A percentile compares a stretch with the other conserved stretches of the same genome.
Conservation (phyloP, 192 early-diverging fungal genomes). For the Lobosporangium transversale region DNA sequence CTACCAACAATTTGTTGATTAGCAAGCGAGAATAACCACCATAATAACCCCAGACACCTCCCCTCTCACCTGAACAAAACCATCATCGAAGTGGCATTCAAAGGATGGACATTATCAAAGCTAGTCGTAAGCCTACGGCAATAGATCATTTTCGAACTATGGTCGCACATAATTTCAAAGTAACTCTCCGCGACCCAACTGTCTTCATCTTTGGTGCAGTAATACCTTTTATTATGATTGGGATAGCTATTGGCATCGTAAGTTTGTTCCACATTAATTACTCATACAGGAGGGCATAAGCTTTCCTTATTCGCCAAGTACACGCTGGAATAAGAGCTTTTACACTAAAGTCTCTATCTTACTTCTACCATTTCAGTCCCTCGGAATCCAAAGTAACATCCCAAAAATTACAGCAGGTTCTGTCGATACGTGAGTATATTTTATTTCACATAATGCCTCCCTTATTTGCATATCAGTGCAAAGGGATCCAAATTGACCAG, state of each 20-base stretch:
- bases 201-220: slow-evolving; percentile 36
- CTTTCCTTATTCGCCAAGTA: too few species aligned
- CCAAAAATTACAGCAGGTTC: slow-evolving; percentile 37
- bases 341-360: background rate
- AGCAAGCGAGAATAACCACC: too few species aligned
- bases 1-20: too few species aligned
- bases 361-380: slow-evolving; percentile 9
- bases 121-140: slow-evolving; percentile 30
- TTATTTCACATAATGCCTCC: background rate
- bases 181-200: slow-evolving; percentile 19
- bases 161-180: slow-evolving; percentile 31
- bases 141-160: slow-evolving; percentile 42
- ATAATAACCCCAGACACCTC: background rate
- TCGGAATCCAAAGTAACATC: slow-evolving; percentile 43
- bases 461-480: background rate
- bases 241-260: slow-evolving; percentile 51
- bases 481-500: background rate
- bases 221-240: slow-evolving; percentile 42
- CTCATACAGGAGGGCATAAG: too few species aligned
- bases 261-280: background rate
- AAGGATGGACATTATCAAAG: slow-evolving; percentile 47
- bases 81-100: slow-evolving; percentile 26
- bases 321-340: slow-evolving; percentile 23
- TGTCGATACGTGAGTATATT: slow-evolving; percentile 38
- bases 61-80: background rate